A percentile compares a stretch with the other conserved stretches of the same genome.
Conservation (phyloP, 371 early-diverging fungal species). For the Syncephalastrum racemosum region DNA sequence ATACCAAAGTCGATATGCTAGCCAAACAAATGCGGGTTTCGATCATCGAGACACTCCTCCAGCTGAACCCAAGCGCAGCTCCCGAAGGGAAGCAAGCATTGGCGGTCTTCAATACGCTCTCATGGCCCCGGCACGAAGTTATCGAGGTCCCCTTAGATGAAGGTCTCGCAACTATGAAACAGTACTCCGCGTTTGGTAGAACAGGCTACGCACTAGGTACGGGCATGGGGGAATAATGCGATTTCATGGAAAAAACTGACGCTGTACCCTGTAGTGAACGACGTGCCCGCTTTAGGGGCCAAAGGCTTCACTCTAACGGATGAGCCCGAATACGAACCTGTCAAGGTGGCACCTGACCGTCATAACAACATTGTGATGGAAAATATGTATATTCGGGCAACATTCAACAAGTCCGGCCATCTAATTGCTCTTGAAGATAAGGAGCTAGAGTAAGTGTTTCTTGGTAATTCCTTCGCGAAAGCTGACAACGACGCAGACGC, state of each 20-base stretch:
- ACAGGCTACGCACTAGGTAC: constrained; percentile 49
- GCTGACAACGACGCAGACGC: constrained; percentile 36
- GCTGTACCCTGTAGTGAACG: constrained; percentile 19
- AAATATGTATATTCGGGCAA: constrained; percentile 68
- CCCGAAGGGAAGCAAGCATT: constrained; percentile 33
- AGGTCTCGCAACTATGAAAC: constrained; percentile 40
- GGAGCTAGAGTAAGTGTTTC: constrained; percentile 32
- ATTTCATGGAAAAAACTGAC: not conserved
- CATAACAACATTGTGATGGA: constrained; percentile 59
- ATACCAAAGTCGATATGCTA: constrained; percentile 35
- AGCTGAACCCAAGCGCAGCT: constrained; percentile 11
- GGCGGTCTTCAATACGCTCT: constrained; percentile 76
- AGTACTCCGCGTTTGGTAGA: constrained; percentile 54
- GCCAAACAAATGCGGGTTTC: constrained; percentile 40
- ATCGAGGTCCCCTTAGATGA: constrained; percentile 66
- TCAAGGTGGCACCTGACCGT: constrained; percentile 34
- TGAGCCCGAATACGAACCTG: constrained; percentile 24
- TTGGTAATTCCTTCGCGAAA: not conserved
- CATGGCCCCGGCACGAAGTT: constrained; percentile 76
- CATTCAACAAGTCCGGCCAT: constrained; percentile 72
- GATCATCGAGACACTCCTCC: constrained; percentile 30
- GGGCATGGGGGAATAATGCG: not conserved
- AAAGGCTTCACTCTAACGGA: constrained; percentile 20
- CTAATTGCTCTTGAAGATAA: constrained; percentile 68
- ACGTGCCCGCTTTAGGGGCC: constrained; percentile 35